These are phyloP conservation scores for Cucurbita ficifolia DNA, from an alignment of 306 rosid species.

Conservation along the genomic window DNA sequence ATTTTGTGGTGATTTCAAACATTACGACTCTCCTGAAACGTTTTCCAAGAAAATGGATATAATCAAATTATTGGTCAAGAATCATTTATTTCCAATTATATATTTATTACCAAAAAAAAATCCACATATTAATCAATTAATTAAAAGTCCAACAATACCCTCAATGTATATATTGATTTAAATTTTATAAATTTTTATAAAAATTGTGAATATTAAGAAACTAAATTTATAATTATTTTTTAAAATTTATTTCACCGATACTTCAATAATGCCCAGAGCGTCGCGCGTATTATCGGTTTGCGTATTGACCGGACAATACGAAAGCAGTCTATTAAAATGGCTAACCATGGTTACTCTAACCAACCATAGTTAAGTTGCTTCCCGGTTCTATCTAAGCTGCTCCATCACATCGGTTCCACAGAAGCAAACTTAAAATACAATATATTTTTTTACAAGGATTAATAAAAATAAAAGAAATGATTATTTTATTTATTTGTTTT, in stretches of 20 bases:
- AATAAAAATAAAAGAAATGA: too few species aligned
- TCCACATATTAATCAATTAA: background rate
- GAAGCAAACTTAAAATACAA: background rate
- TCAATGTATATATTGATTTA: too few species aligned
- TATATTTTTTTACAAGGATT: too few species aligned
- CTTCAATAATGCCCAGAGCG: background rate
- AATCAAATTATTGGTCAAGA: background rate
- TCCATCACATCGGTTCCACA: background rate
- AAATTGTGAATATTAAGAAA: too few species aligned
- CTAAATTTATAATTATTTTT: too few species aligned
- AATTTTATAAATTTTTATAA: too few species aligned
- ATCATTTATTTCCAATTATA: background rate
- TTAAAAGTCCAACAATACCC: too few species aligned
- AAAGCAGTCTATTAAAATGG: background rate
- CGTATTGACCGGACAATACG: background rate
- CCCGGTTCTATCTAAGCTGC: constrained; percentile 2
- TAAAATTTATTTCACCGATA: background rate
- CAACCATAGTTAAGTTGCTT: background rate
- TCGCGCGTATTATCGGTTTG: background rate
- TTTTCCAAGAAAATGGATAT: background rate
- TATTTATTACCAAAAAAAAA: background rate
- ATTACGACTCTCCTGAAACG: background rate
- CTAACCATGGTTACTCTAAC: background rate
- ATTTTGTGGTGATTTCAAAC: background rate
- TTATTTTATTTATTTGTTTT: too few species aligned